Base-by-base conservation (phyloP, 2,329 filamentous ascomycete species). In the Pestalotiopsis sp. region DNA sequence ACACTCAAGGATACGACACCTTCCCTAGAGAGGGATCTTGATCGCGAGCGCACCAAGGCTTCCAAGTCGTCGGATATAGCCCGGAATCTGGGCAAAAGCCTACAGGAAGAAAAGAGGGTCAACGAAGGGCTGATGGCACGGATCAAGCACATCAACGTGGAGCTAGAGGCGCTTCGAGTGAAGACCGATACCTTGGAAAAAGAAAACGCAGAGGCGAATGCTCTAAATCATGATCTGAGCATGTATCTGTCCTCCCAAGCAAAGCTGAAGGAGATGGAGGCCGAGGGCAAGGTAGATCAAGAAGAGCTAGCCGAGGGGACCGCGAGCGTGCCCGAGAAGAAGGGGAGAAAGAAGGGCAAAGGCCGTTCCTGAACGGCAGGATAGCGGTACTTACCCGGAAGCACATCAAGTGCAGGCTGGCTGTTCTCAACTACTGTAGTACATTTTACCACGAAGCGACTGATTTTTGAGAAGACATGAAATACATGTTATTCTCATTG, bases 171-270 rank as follows among this genome's bases (percentile, higher is more conserved):
- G 23, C 80, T 94, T 20, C 84, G 87, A 57, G 84, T 84, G 69
- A 86, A 91, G 77, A 80, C 91, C 1, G 84, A 84, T 31, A 84
- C 84, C 56, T 80, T 92, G 4, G 87, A 87, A 74, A 77, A 74
- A 14, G 89, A 94, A 79, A 92, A 93, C 72, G 86, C 83, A 52
- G 94, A 97, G 73, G 81, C 97, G 58, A 89, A 90, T 72, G 94
- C 97, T 78, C 92, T 94, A 85, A 97, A 97, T 77, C 88, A 92
- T 14, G 95, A 98, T 78, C 78, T 98, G 77, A 90, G 86, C 65
- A 95, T 97, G 86, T 97, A 95, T 76, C 95, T 98, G 69, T 93
- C 90, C 23, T 92, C 93, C 0, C 90, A 92, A 79, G 90, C 96
- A 80, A 95, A 94, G 80, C 81, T 98, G 74, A 91, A 88, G 81